Conservation (phyloP, 2,329 filamentous ascomycete species). For the Diaporthe nobilis region DNA sequence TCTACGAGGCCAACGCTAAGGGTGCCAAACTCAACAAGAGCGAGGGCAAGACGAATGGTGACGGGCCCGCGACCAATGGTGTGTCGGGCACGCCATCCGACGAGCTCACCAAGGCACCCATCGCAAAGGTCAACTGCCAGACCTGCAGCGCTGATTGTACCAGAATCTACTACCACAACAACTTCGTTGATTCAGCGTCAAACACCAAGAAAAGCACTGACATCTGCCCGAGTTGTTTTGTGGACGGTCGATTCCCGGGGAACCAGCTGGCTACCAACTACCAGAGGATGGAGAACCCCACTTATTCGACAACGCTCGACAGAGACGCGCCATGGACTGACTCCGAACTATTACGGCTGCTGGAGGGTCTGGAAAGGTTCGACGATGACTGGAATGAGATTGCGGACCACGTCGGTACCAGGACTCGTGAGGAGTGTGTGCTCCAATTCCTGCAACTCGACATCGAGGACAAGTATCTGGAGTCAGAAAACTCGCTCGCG, state of each 20-base stretch:
- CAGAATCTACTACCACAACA: slow-evolving; percentile 72
- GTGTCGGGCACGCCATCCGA: slow-evolving; percentile 64
- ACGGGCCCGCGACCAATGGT: slow-evolving; percentile 77
- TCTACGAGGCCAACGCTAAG: slow-evolving; percentile 94
- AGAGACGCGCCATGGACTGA: slow-evolving; percentile 93
- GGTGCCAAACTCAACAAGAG: slow-evolving; percentile 77
- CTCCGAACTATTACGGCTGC: slow-evolving; percentile 86
- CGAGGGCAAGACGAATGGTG: slow-evolving; percentile 82
- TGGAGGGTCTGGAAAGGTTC: slow-evolving; percentile 92
- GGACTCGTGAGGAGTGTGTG: slow-evolving; percentile 95
- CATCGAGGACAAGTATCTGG: slow-evolving; percentile 97
- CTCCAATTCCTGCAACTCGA: slow-evolving; percentile 96
- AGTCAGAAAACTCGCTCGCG: slow-evolving; percentile 75
- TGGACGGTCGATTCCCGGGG: slow-evolving; percentile 85
- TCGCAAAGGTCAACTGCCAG: slow-evolving; percentile 84
- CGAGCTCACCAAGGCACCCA: slow-evolving; percentile 75
- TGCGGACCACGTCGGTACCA: slow-evolving; percentile 90
- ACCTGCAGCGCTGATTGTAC: slow-evolving; percentile 93
- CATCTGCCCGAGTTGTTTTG: slow-evolving; percentile 90
- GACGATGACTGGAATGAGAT: slow-evolving; percentile 97
- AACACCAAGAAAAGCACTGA: slow-evolving; percentile 83
- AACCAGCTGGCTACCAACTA: slow-evolving; percentile 87
- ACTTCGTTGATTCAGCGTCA: slow-evolving; percentile 63
- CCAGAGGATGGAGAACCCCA: slow-evolving; percentile 89
- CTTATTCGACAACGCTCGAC: slow-evolving; percentile 83